Evolutionary conservation across 352 stramenopile species (phyloP), one percentile per base, ranked within the genome.

Genomic region (Phytophthora sp.): DNA sequence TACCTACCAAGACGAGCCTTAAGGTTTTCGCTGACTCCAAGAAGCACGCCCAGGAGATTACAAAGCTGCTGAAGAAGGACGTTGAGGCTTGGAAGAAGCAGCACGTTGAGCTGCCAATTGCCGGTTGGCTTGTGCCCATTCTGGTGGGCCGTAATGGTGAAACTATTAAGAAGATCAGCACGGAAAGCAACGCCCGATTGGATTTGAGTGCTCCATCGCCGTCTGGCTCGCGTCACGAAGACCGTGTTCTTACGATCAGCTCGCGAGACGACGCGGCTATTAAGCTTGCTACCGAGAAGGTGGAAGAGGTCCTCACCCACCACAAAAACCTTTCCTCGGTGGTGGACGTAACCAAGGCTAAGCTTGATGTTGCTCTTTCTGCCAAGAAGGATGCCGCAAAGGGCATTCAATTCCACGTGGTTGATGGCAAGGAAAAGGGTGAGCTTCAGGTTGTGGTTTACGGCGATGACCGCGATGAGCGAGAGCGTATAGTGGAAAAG

Each of bases 91-190:
- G 82, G 78, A 82, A 87, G 66, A 81, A 88, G 50, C 81, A 91
- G 44, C 79, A 91, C 50, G 62, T 90, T 1, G 79, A 91, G 42
- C 20, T 94, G n/a, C 53, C 72, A 3, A 71, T 94, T 41, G 60
- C 76, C 30, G 59, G 69, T 11, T 94, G 84, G 79, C 60, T 94
- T 23, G 77, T 90, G 20, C 85, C 85, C 1, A 70, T 89, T 21
- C 59, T 94, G 5, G 68, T 94, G 11, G 85, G 85, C 31, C 89
- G 89, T 50, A 92, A 73, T 57, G 85, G 85, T 32, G 85, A 94
- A 41, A 86, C 77, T 12, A 94, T 94, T 57, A 88, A 89, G 68
- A 88, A 87, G 58, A 73, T 94, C 5, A 76, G 71, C 28, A 54
- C 76, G 2, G 75, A 91, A 44, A 80, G 73, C 62, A 83, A 87